Conservation (phyloP, 768 basidiomycete species). For the Lactarius indigo region DNA sequence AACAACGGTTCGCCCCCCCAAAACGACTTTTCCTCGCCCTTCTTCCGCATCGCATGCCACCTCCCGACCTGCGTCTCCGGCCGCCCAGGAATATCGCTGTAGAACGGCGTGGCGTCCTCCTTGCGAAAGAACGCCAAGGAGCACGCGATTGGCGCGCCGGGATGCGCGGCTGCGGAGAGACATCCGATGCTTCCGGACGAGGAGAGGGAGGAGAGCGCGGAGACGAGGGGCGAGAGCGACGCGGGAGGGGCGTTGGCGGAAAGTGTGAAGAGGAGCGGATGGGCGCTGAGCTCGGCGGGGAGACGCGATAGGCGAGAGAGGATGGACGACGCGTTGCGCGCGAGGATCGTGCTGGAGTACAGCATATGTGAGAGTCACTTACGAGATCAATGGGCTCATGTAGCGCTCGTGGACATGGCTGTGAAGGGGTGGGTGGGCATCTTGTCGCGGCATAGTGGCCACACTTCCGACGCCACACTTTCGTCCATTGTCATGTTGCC, state of each 20-base stretch:
- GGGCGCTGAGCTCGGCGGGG: conserved; percentile 14
- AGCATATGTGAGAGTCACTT: neutral
- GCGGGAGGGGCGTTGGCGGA: conserved; percentile 39
- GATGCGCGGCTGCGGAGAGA: conserved; percentile 47
- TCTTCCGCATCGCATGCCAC: conserved; percentile 59
- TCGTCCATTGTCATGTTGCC: neutral
- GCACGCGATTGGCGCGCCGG: conserved; percentile 41
- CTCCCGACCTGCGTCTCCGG: conserved; percentile 63
- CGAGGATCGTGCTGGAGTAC: conserved; percentile 20
- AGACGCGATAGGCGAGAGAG: conserved; percentile 14
- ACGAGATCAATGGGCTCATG: neutral
- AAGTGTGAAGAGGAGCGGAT: conserved; percentile 49
- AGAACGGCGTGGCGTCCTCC: conserved; percentile 45
- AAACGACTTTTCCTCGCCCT: neutral
- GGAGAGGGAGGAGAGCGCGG: conserved; percentile 27
- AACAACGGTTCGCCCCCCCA: conserved; percentile 8
- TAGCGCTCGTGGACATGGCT: too few relatives aligned
- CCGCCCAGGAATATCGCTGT: conserved; percentile 60
- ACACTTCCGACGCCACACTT: too few relatives aligned
- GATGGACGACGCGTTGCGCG: conserved; percentile 19
- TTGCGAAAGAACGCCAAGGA: conserved; percentile 55
- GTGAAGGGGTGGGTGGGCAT: too few relatives aligned
- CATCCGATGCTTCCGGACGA: conserved; percentile 51
- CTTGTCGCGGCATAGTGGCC: too few relatives aligned
- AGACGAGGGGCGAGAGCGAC: conserved; percentile 35